phyloP scores from a whole-genome alignment of 2,329 filamentous ascomycete genomes.

The Beauveria rudraprayagi region DNA sequence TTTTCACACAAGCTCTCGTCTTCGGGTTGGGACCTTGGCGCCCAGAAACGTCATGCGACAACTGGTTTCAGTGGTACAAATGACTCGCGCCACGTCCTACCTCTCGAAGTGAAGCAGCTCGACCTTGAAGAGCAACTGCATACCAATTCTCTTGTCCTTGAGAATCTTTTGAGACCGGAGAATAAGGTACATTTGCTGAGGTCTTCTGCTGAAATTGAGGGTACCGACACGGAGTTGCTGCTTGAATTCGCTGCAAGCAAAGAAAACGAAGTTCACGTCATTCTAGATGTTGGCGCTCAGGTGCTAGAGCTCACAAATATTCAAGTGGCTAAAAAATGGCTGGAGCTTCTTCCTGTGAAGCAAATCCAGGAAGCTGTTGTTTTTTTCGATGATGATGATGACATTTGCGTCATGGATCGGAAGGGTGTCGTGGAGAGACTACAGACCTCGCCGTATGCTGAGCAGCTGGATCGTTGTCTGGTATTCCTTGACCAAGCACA shows the following conservation, averaged over 20 bases:
- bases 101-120: slow-evolving; percentile 36
- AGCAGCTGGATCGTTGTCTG: slow-evolving; percentile 50
- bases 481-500: slow-evolving; percentile 66
- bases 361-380: slow-evolving; percentile 30
- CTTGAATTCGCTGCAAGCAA: slow-evolving; percentile 23
- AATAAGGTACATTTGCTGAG: slow-evolving; percentile 31
- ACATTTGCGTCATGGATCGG: slow-evolving; percentile 45
- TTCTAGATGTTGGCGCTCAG: slow-evolving; percentile 65
- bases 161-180: slow-evolving; percentile 46
- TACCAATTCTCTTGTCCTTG: slow-evolving; percentile 60
- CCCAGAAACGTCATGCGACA: slow-evolving; percentile 36
- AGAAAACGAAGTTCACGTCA: slow-evolving; percentile 38
- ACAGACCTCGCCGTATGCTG: slow-evolving; percentile 48
- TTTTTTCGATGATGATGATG: slow-evolving; percentile 50
- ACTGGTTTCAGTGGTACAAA: slow-evolving; percentile 67
- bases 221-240: slow-evolving; percentile 28
- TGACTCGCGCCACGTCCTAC: slow-evolving; percentile 50
- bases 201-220: not conserved
- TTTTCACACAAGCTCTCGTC: slow-evolving; percentile 56
- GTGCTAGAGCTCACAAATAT: slow-evolving; percentile 56
- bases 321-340: slow-evolving; percentile 45
- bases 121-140: slow-evolving; percentile 38
- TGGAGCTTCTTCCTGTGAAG: slow-evolving; percentile 21
- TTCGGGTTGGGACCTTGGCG: slow-evolving; percentile 60
- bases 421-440: slow-evolving; percentile 40